Conservation (phyloP, 140 eudicot species). For the Bidens hawaiensis region DNA sequence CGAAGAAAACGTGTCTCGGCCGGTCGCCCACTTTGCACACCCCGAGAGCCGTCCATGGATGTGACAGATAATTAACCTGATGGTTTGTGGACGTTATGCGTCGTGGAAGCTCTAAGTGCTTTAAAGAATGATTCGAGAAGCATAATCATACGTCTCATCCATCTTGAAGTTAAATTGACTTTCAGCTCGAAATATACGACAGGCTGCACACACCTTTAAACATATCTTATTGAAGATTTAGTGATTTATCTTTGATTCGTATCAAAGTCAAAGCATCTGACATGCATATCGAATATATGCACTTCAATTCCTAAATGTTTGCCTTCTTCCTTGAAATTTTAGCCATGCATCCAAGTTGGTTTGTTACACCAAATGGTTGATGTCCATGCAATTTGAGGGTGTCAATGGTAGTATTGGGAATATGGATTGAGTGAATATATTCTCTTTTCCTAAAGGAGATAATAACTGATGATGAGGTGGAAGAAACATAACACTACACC, state of each 20-base stretch:
- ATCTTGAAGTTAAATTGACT: neutral
- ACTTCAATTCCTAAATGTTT: conserved; percentile 11
- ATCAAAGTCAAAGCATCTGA: neutral
- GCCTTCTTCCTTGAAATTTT: neutral
- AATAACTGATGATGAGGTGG: too few relatives aligned
- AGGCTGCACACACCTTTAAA: neutral
- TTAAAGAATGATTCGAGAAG: neutral
- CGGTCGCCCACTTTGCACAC: too few relatives aligned
- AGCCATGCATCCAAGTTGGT: conserved; percentile 5
- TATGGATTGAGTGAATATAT: too few relatives aligned
- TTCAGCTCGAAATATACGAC: neutral
- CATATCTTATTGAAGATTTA: neutral
- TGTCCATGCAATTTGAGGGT: too few relatives aligned
- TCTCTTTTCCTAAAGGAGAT: too few relatives aligned
- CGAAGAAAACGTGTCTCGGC: too few relatives aligned
- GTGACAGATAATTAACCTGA: too few relatives aligned
- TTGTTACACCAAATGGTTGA: neutral
- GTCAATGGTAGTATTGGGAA: too few relatives aligned
- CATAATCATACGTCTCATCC: neutral
- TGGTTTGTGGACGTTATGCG: neutral
- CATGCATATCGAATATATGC: conserved; percentile 14
- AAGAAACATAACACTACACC: too few relatives aligned
- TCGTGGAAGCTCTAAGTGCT: neutral
- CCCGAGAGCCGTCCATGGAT: too few relatives aligned
- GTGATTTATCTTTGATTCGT: conserved; percentile 5